Base-by-base conservation (phyloP, 805 yeast species). In the Yarrowia porcina region DNA sequence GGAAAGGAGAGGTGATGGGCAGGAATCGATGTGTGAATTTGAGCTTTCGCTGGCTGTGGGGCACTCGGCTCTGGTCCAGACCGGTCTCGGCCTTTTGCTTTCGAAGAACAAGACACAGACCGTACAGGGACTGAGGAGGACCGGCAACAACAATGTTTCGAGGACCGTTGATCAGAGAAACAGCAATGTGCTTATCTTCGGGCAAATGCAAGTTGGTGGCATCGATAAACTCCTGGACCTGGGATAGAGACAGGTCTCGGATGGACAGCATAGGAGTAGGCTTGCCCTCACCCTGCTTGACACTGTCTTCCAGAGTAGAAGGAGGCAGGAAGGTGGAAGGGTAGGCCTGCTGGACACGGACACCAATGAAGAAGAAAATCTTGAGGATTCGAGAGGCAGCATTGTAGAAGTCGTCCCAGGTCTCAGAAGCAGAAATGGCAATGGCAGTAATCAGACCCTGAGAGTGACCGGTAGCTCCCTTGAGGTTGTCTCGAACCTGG, bases 251-350 rank as follows among this genome's bases (percentile, higher is more conserved):
- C 72, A 94, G 82, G 75, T 92, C 97, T 75, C 97, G 86, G 66
- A 94, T 83, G 11, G 97, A 88, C 74, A 94, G 83, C 99, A 94
- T 94, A 68, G 99, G 99, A 68, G 96, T 88, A 66, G 99, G 99
- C 70, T 83, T 81, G 70, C 99, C 99, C 80, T 94, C 99, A 70
- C 93, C 93, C 73, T 90, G 87, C 71, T 90, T 96, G 73, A 88
- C 84, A 25, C 96, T 88, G 76, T 94, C 99, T 74, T 90, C 90
- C 69, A 92, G 83, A 75, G 89, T 89, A 21, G 96, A 83, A 64
- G 99, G 99, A 42, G 99, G 91, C 73, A 94, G 82, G 39, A 96
- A 88, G 50, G 98, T 94, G 71, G 89, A 85, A 71, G 99, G 99
- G 75, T 91, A 93, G 66, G 86, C 84, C 76, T 85, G 87, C 75